These are phyloP conservation scores for Exophiala viscosa DNA, from an alignment of 2,329 filamentous ascomycete genomes.

Conservation along the genomic window DNA sequence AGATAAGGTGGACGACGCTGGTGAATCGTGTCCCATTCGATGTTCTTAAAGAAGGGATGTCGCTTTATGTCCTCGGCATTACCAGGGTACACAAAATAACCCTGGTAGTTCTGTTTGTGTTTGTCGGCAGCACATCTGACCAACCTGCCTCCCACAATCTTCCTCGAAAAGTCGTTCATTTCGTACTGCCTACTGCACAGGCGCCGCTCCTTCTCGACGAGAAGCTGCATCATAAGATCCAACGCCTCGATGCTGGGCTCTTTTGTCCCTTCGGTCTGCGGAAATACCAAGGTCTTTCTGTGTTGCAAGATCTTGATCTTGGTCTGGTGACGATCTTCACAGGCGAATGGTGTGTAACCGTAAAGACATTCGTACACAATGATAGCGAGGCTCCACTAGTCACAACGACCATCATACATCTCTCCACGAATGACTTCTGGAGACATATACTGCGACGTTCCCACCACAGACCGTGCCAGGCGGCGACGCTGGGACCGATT, in stretches of 20 bases:
- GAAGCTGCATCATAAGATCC: slow-evolving; percentile 68
- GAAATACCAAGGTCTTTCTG: slow-evolving; percentile 66
- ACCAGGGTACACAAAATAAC: slow-evolving; percentile 71
- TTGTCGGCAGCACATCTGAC: slow-evolving; percentile 31
- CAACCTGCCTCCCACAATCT: slow-evolving; percentile 26
- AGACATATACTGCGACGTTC: slow-evolving; percentile 97
- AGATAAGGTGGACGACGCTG: slow-evolving; percentile 71
- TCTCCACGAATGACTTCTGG: slow-evolving; percentile 84
- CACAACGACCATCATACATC: slow-evolving; percentile 84
- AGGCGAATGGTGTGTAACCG: slow-evolving; percentile 83
- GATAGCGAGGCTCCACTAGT: slow-evolving; percentile 95
- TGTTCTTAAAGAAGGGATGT: slow-evolving; percentile 78
- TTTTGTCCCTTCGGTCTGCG: slow-evolving; percentile 46
- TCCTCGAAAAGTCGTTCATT: slow-evolving; percentile 54
- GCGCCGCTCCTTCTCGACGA: slow-evolving; percentile 70
- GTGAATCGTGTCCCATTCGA: slow-evolving; percentile 75
- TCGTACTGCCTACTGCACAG: slow-evolving; percentile 74
- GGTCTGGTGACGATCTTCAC: slow-evolving; percentile 75
- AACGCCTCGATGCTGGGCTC: slow-evolving; percentile 60
- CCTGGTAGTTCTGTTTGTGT: slow-evolving; percentile 39
- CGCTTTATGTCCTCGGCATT: slow-evolving; percentile 86
- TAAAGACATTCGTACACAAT: slow-evolving; percentile 95
- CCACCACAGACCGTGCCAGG: slow-evolving; percentile 80
- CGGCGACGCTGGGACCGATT: slow-evolving; percentile 65
- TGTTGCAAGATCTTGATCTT: slow-evolving; percentile 82